phyloP scores from a whole-genome alignment of 257 asterid genomes.

The Linderniella brevidens region DNA sequence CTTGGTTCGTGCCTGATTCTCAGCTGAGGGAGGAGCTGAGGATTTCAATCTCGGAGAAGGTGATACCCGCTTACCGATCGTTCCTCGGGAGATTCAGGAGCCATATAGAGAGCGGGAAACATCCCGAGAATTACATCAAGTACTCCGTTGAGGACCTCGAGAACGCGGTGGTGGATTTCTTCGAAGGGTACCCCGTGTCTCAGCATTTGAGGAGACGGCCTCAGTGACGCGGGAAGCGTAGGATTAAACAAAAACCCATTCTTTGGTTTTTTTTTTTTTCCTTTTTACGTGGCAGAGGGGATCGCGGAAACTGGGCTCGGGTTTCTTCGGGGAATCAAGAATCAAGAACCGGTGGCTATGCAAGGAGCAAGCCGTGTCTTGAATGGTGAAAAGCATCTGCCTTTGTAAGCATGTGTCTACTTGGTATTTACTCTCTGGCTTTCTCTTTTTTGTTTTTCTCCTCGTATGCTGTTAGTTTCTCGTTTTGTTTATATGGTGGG shows the following conservation, averaged over 20 bases:
- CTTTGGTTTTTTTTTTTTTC: conserved; percentile 34
- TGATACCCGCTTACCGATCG: conserved; percentile 77
- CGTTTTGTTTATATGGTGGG: too few relatives aligned
- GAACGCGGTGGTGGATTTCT: conserved; percentile 71
- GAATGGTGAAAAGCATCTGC: too few relatives aligned
- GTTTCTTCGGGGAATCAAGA: too few relatives aligned
- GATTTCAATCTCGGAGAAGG: conserved; percentile 54
- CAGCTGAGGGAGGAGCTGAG: conserved; percentile 89
- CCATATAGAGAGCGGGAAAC: conserved; percentile 83
- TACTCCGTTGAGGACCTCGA: conserved; percentile 88
- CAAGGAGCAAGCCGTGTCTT: too few relatives aligned
- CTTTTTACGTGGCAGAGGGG: too few relatives aligned
- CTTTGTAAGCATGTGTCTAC: too few relatives aligned
- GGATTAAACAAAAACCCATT: conserved; percentile 34
- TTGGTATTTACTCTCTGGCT: too few relatives aligned
- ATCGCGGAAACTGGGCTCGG: too few relatives aligned
- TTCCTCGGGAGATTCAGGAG: conserved; percentile 78
- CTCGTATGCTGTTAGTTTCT: too few relatives aligned
- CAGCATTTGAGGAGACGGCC: conserved; percentile 67
- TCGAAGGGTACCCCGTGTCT: conserved; percentile 58
- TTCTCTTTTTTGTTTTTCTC: too few relatives aligned
- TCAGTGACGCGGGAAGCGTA: conserved; percentile 21
- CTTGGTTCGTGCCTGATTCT: conserved; percentile 67
- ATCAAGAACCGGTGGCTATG: too few relatives aligned
- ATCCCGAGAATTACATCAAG: conserved; percentile 85